Percentiles rank a stretch among this genome's conserved stretches.
Conservation (phyloP, 2,329 filamentous ascomycete species). For the Zymoseptoria crescenta region DNA sequence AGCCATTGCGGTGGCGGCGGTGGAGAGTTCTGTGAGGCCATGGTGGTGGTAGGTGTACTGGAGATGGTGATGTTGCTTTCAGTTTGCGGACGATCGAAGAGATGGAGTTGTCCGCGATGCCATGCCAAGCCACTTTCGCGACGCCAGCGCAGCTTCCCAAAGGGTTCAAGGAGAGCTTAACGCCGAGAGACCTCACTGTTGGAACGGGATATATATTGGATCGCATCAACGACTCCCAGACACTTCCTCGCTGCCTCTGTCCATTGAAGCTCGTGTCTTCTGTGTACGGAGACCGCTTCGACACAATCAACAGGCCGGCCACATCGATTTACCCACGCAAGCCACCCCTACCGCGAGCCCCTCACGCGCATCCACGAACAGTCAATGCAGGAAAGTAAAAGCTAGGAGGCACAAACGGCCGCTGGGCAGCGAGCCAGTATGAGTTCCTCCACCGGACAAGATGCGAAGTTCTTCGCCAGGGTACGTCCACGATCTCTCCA, state of each 20-base stretch:
- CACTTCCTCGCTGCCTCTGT: background rate
- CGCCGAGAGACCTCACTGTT: background rate
- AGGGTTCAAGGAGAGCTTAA: background rate
- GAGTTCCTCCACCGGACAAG: constrained; percentile 63
- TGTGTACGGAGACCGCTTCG: background rate
- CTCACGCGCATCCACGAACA: background rate
- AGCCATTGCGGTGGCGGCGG: constrained; percentile 70
- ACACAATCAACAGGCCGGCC: background rate
- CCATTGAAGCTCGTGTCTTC: background rate
- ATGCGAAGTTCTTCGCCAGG: constrained; percentile 98
- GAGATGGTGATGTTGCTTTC: background rate
- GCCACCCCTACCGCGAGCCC: background rate
- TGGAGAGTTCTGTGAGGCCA: constrained; percentile 12
- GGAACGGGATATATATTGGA: background rate
- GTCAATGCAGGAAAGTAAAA: background rate
- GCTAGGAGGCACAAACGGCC: background rate
- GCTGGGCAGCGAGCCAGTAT: constrained; percentile 34
- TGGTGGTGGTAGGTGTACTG: background rate
- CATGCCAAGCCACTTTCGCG: background rate
- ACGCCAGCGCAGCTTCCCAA: background rate
- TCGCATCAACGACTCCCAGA: background rate
- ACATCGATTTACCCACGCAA: background rate
- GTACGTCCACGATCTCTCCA: constrained; percentile 49
- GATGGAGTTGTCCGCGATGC: constrained; percentile 2
- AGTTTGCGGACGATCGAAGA: background rate